Evolutionary conservation across 192 early-diverging fungal genomes (phyloP).

Genomic region (Mortierella alpina): DNA sequence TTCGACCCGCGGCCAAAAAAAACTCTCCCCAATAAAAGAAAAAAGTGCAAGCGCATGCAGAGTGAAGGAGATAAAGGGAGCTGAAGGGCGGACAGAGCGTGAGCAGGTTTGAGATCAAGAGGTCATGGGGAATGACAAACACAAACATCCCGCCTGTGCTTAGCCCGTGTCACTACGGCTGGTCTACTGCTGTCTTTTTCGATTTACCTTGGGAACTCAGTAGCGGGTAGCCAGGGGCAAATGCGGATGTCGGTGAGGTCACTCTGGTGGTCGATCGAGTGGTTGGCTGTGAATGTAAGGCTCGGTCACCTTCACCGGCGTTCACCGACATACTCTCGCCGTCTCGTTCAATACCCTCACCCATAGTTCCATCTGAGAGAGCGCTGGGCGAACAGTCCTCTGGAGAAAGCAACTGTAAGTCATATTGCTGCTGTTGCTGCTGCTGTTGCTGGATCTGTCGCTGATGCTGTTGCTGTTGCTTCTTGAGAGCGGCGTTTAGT

Average conservation of each 20-base stretch:
- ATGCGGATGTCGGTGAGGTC: conserved; percentile 32
- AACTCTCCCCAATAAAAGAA: too few species aligned
- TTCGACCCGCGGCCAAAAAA: too few species aligned
- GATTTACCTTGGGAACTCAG: too few species aligned
- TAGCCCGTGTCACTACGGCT: too few species aligned
- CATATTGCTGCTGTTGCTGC: conserved; percentile 10
- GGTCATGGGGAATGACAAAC: too few species aligned
- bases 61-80: too few species aligned
- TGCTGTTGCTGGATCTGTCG: conserved; percentile 12
- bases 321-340: conserved; percentile 16
- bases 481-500: conserved; percentile 42
- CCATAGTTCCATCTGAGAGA: conserved; percentile 25
- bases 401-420: conserved; percentile 11
- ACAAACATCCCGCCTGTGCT: too few species aligned
- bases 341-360: conserved; percentile 20
- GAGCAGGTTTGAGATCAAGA: too few species aligned
- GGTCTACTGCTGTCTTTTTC: too few species aligned
- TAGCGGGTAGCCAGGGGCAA: neutral
- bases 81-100: too few species aligned
- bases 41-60: too few species aligned
- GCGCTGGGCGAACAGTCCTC: conserved; percentile 38
- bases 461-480: conserved; percentile 41
- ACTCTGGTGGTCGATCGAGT: conserved; percentile 44
- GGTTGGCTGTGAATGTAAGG: conserved; percentile 25
- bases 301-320: neutral